phyloP scores from a whole-genome alignment of 2,329 filamentous ascomycete species.

The Pestalotiopsis sp. region DNA sequence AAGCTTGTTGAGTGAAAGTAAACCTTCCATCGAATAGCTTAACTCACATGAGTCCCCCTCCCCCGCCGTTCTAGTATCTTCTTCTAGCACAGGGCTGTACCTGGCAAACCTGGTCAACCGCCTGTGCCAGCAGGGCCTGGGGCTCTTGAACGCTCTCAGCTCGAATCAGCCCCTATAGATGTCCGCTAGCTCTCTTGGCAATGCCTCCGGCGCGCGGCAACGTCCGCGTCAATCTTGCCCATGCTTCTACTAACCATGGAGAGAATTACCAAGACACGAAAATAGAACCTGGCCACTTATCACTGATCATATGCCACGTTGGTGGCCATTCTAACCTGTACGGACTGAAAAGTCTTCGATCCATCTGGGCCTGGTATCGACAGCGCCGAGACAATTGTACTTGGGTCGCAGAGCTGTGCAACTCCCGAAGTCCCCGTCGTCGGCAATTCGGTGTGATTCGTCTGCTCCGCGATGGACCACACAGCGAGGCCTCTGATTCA shows the following conservation, averaged over 20 bases:
- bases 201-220: not conserved
- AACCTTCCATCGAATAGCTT: not conserved
- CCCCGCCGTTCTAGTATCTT: no score
- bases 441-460: not conserved
- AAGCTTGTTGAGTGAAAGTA: not conserved
- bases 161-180: not conserved
- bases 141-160: not conserved
- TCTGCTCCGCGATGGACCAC: not conserved
- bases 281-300: not conserved
- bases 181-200: slow-evolving; percentile 1
- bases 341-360: no score
- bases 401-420: not conserved
- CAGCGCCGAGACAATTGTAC: not conserved
- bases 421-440: not conserved
- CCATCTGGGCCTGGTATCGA: not conserved
- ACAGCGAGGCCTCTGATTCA: not conserved
- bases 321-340: no score
- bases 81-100: not conserved
- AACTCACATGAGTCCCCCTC: not conserved
- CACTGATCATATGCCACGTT: not conserved
- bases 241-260: no score
- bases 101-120: not conserved
- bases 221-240: slow-evolving; percentile 1
- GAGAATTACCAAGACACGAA: not conserved
- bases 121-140: not conserved